Percentiles rank a stretch among this genome's conserved stretches.
These are phyloP conservation scores for Talinum fruticosum DNA, from an alignment of 148 eudicot genomes.

Conservation along the genomic window DNA sequence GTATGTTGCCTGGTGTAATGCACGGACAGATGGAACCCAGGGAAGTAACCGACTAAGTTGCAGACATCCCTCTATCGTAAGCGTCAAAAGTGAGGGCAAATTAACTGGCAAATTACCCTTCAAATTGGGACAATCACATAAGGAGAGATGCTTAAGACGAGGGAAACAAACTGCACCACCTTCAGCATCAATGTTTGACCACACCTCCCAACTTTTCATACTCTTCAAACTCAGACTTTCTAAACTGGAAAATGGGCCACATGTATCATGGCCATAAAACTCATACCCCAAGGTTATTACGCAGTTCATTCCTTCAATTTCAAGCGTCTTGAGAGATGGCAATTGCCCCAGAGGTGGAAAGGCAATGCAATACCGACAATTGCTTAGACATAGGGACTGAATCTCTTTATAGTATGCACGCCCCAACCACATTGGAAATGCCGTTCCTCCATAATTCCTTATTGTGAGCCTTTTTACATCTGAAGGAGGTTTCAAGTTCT, in stretches of 20 bases:
- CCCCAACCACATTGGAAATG: neutral
- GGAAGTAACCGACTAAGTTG: neutral
- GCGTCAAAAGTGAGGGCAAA: neutral
- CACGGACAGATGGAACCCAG: neutral
- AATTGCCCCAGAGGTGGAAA: neutral
- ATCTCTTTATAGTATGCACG: neutral
- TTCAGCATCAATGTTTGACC: neutral
- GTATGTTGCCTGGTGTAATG: neutral
- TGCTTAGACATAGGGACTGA: neutral
- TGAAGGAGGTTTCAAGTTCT: neutral
- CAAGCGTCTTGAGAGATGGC: neutral
- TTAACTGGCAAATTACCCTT: neutral
- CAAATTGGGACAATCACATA: neutral
- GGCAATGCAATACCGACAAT: neutral
- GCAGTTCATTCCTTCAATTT: slow-evolving; percentile 1
- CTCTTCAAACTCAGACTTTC: neutral
- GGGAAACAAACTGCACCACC: neutral
- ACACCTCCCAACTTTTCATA: neutral
- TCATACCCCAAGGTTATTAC: neutral
- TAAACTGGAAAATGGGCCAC: neutral
- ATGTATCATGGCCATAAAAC: neutral
- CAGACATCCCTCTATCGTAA: neutral
- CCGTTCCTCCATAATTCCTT: neutral
- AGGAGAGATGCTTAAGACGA: neutral
- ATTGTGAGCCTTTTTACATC: neutral